Conservation (phyloP, 345 rosid species). For the Microthlaspi erraticum region DNA sequence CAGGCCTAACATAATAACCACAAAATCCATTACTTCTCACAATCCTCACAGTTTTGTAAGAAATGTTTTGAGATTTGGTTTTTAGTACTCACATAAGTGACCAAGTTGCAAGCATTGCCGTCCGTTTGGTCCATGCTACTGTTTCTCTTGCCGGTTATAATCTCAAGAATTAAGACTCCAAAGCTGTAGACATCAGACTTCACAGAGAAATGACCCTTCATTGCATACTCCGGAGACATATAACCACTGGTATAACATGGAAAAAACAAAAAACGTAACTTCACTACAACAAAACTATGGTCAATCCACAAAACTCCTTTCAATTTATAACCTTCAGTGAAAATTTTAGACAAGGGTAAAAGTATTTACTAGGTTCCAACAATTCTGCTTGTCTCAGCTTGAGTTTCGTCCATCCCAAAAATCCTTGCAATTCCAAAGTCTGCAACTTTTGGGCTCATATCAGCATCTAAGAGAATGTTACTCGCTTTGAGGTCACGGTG, state of each 20-base stretch:
- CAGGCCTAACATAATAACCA: conserved; percentile 9
- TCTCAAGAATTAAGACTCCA: not conserved
- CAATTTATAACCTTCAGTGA: no score
- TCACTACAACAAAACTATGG: not conserved
- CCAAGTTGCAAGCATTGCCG: conserved; percentile 9
- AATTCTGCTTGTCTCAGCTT: not conserved
- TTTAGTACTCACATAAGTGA: conserved; percentile 4
- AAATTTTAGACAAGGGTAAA: not conserved
- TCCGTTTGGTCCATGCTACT: not conserved
- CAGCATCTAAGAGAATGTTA: no score
- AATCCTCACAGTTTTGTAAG: not conserved
- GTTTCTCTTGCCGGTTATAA: not conserved
- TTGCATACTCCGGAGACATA: not conserved
- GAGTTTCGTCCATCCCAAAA: conserved; percentile 1
- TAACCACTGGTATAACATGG: not conserved
- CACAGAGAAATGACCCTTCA: not conserved
- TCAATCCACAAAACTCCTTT: no score
- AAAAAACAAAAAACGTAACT: not conserved
- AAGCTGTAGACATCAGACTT: not conserved
- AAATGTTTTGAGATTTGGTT: not conserved
- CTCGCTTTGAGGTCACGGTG: no score
- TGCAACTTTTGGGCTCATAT: no score
- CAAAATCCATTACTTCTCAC: not conserved
- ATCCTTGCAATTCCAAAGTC: no score
- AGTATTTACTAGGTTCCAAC: not conserved